Evolutionary conservation across 78 protist genomes (phyloP), one percentile per base, ranked within the genome.

Genomic region (Dictyostelium purpureum): DNA sequence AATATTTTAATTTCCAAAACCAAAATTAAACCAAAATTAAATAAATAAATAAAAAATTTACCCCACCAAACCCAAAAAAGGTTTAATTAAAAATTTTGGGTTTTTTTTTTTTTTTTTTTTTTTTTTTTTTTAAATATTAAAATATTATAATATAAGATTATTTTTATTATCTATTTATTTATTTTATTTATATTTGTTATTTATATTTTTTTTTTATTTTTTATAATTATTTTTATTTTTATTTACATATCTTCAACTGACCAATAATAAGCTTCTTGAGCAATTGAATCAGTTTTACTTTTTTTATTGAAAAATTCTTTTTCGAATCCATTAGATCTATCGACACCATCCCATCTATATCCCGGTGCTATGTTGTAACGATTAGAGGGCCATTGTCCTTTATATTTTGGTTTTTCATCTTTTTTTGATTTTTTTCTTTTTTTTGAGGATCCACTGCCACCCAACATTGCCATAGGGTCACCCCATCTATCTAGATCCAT

Each of bases 311-410:
- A 69, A 24, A 56, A 69, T 40, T 79, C 76, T 12, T 51, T 51
- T 38, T 90, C 94, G 9, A 90, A 90, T 6, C 89, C 88, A 69
- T 90, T 90, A n/a, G 81, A 51, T 24, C 94, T 37, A 35, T 90
- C 61, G 1, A 90, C 80, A 56, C 89, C 88, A 65, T 90, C 94
- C 94, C 94, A 90, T 31, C 83, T 57, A 40, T 79, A 24, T 6
- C 94, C 94, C 0, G 94, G 94, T 45, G 12, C 35, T 16, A 90
- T 90, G 16, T 43, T 33, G 43, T 47, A 90, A 38, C 94, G 43
- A 70, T 90, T 90, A 43, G 89, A 24, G 19, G 94, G 94, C 3
- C 21, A 43, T 14, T 79, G 56, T 21, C 94, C 94, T 24, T 43
- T 47, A 61, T 81, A 90, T 11, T 37, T 56, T 52, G 85, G 88